Conservation (phyloP, 768 basidiomycete species). For the Cytidiella melzeri region DNA sequence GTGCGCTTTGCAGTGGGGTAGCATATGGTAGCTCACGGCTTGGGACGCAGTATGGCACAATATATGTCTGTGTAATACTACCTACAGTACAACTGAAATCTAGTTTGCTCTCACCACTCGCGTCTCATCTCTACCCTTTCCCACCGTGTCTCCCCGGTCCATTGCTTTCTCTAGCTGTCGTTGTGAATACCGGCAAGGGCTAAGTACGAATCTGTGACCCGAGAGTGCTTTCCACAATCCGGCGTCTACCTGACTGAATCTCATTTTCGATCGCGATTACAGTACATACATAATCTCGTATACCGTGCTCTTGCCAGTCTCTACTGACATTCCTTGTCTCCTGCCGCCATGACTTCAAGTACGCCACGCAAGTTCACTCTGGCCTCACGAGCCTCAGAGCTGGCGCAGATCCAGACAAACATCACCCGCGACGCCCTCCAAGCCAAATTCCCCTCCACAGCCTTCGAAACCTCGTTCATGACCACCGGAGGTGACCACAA, state of each 20-base stretch:
- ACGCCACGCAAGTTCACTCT: conserved; percentile 52
- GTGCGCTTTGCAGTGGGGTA: too few relatives aligned
- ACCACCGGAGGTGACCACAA: conserved; percentile 84
- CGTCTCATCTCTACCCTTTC: too few relatives aligned
- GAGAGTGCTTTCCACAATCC: too few relatives aligned
- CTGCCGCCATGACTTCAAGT: conserved; percentile 9
- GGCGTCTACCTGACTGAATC: too few relatives aligned
- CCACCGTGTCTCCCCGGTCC: too few relatives aligned
- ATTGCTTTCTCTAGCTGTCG: too few relatives aligned
- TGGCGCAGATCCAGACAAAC: conserved; percentile 88
- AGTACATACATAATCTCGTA: background rate
- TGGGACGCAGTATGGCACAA: conserved; percentile 56
- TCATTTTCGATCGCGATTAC: too few relatives aligned
- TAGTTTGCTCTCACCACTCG: too few relatives aligned
- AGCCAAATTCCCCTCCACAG: conserved; percentile 42
- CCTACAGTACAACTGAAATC: too few relatives aligned
- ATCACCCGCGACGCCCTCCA: conserved; percentile 64
- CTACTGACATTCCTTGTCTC: background rate
- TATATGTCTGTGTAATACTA: conserved; percentile 70
- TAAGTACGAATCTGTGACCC: too few relatives aligned
- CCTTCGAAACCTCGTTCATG: conserved; percentile 53
- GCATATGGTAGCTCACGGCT: too few relatives aligned
- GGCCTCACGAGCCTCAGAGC: conserved; percentile 82
- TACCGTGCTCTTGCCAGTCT: background rate
- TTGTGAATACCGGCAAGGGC: too few relatives aligned